Base-by-base conservation (phyloP, 2,329 filamentous ascomycete species). In the Juglanconis oblonga region DNA sequence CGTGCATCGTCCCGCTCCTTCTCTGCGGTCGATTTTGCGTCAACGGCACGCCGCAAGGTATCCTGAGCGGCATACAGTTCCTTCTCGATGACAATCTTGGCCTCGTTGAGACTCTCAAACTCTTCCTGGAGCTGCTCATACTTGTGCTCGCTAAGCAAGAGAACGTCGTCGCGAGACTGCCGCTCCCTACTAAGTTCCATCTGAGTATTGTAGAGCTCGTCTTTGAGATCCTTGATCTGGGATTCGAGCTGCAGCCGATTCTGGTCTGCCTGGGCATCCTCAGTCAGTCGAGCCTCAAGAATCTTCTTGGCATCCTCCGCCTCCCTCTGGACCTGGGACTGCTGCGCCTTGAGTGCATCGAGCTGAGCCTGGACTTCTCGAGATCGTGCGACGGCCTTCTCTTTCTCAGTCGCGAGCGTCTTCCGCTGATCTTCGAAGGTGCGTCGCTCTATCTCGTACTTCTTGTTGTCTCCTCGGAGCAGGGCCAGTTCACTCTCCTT, bases 51-150 rank as follows among this genome's bases (percentile, higher is more conserved):
- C 42, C 95, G 87, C 50, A 97, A 83, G 10, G 91, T 90, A 70
- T 99, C 94, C 73, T 97, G 93, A 70, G 98, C 94, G 5, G 91
- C 89, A 71, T 98, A 98, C 72, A 99, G 88, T 74, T 98, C 94
- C 73, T 97, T 98, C 74, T 99, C 94, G 64, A 99, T 97, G 51
- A 88, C 96, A 68, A 97, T 97, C 74, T 99, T 99, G 33, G 92
- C 88, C 64, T 97, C 92, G 68, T 97, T 97, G 38, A 98, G 81
- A 38, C 86, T 85, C 53, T 96, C 88, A 67, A 87, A 96, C 65
- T 98, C 92, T 32, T 93, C 87, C 71, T 93, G 88, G 62, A 99
- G 80, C 54, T 88, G 86, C 49, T 90, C 81, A 68, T 88, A 91
- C 71, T 95, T 96, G 76, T 97, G 93, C 67, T 97, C 92, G 4